Evolutionary conservation across 805 yeast species (phyloP).

Genomic region (Candida rishiriensis): DNA sequence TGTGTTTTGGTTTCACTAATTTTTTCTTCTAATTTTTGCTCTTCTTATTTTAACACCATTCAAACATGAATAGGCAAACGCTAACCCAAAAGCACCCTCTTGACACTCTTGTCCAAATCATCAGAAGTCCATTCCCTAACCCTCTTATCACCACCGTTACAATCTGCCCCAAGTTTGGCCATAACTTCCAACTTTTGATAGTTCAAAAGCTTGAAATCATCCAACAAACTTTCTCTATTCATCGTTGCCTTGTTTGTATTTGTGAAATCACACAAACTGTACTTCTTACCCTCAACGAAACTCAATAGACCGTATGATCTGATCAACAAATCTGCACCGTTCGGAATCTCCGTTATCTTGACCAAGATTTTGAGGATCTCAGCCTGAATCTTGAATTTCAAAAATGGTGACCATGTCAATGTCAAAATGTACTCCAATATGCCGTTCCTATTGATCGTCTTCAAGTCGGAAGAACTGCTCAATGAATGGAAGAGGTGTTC

Average conservation of each 20-base stretch:
- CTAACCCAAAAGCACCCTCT: conserved; percentile 31
- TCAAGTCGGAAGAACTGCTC: conserved; percentile 46
- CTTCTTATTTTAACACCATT: too few species aligned
- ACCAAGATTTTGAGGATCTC: conserved; percentile 40
- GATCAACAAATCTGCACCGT: conserved; percentile 54
- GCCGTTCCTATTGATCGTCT: conserved; percentile 46
- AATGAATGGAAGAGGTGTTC: conserved; percentile 44
- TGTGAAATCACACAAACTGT: neutral
- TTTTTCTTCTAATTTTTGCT: too few species aligned
- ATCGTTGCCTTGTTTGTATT: conserved; percentile 11
- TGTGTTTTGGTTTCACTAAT: neutral
- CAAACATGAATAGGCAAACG: too few species aligned
- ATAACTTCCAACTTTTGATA: conserved; percentile 44
- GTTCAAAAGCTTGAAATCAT: conserved; percentile 35
- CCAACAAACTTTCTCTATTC: conserved; percentile 11
- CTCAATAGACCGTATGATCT: conserved; percentile 51
- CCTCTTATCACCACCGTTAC: conserved; percentile 44
- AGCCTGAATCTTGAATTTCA: conserved; percentile 35
- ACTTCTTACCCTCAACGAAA: conserved; percentile 31
- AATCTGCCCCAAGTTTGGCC: conserved; percentile 35
- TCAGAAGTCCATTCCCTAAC: conserved; percentile 55
- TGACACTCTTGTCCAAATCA: conserved; percentile 43
- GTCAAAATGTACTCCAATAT: conserved; percentile 67
- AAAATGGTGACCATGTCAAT: conserved; percentile 47
- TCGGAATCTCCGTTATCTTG: conserved; percentile 46